Conservation (phyloP, 192 early-diverging fungal species). For the Coemansia sp. region DNA sequence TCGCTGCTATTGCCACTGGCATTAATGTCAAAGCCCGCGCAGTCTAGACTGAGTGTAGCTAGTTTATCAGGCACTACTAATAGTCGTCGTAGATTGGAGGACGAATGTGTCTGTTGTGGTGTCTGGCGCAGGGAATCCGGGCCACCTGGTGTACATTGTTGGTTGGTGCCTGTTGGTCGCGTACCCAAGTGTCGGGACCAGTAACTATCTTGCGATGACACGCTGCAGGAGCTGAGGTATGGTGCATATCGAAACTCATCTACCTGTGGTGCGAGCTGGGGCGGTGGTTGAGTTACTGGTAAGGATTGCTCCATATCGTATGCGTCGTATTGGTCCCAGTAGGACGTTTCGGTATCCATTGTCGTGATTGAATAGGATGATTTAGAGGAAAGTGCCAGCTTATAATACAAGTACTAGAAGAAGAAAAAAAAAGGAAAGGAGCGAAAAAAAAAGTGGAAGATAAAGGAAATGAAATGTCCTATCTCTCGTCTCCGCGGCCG, state of each 20-base stretch:
- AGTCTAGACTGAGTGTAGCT: conserved; percentile 20
- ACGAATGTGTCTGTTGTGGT: not conserved
- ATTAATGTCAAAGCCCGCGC: not conserved
- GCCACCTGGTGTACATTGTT: not conserved
- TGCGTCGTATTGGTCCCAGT: conserved; percentile 47
- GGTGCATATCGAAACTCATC: conserved; percentile 1
- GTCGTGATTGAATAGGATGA: not conserved
- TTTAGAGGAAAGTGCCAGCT: not conserved
- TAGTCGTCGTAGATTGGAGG: conserved; percentile 20
- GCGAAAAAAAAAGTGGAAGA: not conserved
- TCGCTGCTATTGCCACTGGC: conserved; percentile 7
- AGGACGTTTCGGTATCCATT: conserved; percentile 32
- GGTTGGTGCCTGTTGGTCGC: not conserved
- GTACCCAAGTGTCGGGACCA: conserved; percentile 40
- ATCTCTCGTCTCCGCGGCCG: not conserved
- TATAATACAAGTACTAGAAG: not conserved
- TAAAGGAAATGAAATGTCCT: not conserved
- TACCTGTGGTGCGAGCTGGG: not conserved
- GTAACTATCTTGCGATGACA: conserved; percentile 47
- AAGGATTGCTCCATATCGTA: not conserved
- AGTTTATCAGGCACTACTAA: conserved; percentile 40
- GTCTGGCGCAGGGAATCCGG: not conserved
- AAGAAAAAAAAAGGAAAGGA: not conserved
- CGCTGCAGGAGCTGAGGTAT: not conserved
- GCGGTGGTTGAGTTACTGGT: not conserved